These are phyloP conservation scores for Psilocybe subaeruginosa DNA, from an alignment of 768 basidiomycete genomes.

Conservation along the genomic window DNA sequence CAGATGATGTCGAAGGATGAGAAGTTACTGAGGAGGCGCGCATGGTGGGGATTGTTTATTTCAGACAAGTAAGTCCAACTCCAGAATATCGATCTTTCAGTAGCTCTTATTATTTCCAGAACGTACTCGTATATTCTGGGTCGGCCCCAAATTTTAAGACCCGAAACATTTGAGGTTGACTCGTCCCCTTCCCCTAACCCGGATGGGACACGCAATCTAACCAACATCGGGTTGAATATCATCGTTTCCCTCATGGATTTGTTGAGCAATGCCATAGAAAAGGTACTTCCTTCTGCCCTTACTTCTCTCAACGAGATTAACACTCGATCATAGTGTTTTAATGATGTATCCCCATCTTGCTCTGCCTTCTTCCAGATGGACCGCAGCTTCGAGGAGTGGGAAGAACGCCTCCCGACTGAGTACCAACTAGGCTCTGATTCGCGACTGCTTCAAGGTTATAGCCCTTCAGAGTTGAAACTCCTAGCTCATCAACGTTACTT, in stretches of 20 bases:
- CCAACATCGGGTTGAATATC: constrained; percentile 37
- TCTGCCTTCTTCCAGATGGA: constrained; percentile 43
- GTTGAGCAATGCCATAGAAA: constrained; percentile 43
- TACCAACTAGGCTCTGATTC: constrained; percentile 37
- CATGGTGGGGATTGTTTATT: constrained; percentile 47
- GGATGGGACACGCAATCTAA: constrained; percentile 35
- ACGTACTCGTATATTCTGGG: constrained; percentile 43
- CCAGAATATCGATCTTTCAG: background rate
- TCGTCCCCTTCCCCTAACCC: constrained; percentile 31
- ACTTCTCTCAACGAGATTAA: constrained; percentile 11
- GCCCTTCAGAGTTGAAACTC: constrained; percentile 30
- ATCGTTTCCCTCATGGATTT: constrained; percentile 42
- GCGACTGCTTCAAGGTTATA: constrained; percentile 27
- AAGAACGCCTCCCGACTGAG: constrained; percentile 40
- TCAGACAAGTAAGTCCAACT: constrained; percentile 41
- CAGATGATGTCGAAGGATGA: constrained; percentile 48
- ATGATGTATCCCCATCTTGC: constrained; percentile 35
- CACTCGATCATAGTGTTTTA: constrained; percentile 34
- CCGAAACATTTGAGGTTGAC: constrained; percentile 39
- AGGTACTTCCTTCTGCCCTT: constrained; percentile 15
- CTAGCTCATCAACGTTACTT: constrained; percentile 45
- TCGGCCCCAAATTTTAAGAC: constrained; percentile 44
- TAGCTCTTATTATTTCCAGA: constrained; percentile 3
- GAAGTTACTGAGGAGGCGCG: constrained; percentile 39
- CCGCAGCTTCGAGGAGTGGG: constrained; percentile 46